A percentile compares a stretch with the other conserved stretches of the same genome.
These are phyloP conservation scores for Cafeteria roenbergensis DNA, from an alignment of 108 stramenopile genomes.

Conservation along the genomic window DNA sequence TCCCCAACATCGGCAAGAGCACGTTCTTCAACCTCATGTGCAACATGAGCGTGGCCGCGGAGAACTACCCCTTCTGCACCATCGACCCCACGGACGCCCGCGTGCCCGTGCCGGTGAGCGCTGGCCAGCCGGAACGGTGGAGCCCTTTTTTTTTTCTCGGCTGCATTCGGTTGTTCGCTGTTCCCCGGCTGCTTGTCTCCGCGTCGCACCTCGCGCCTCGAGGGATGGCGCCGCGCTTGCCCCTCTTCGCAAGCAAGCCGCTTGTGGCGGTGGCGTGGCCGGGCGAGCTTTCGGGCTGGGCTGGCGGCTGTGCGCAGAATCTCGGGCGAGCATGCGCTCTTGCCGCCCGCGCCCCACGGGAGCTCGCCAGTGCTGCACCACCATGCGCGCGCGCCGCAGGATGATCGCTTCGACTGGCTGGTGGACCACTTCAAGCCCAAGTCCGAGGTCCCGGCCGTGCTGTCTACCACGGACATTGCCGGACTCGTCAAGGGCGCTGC, in stretches of 20 bases:
- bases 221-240: no score
- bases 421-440: slow-evolving; percentile 59
- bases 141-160: background rate
- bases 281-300: no score
- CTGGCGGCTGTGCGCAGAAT: no score
- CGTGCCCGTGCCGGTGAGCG: slow-evolving; percentile 66
- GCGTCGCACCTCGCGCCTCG: no score
- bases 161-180: background rate
- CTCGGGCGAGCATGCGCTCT: no score
- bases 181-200: background rate
- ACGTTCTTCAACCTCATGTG: slow-evolving; percentile 46
- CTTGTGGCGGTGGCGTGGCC: no score
- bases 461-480: slow-evolving; percentile 96
- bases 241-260: no score
- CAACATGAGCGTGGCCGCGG: slow-evolving; percentile 35
- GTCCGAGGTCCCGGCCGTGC: slow-evolving; percentile 66
- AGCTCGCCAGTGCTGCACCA: no score
- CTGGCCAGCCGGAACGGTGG: no score
- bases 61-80: slow-evolving; percentile 85
- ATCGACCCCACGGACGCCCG: slow-evolving; percentile 96
- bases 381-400: no score
- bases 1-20: slow-evolving; percentile 96
- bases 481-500: slow-evolving; percentile 90
- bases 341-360: no score
- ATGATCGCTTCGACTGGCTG: slow-evolving; percentile 91